A percentile compares a stretch with the other conserved stretches of the same genome.
phyloP scores from a whole-genome alignment of 75 land plant genomes.

The Azolla pinnata region DNA sequence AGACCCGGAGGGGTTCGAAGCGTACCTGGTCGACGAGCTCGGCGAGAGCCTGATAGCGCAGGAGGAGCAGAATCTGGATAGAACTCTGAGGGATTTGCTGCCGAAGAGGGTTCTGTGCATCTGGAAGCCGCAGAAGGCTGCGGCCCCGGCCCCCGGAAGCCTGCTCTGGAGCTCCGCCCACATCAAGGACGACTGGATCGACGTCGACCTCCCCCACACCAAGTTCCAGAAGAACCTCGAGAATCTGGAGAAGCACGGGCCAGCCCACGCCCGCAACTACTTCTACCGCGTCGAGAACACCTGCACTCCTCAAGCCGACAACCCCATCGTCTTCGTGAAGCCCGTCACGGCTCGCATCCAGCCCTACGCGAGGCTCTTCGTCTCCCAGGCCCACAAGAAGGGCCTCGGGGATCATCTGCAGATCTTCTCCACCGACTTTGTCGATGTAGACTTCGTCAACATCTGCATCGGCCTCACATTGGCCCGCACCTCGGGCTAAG shows the following conservation, averaged over 20 bases:
- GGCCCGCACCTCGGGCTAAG: no score
- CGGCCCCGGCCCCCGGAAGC: slow-evolving; percentile 46
- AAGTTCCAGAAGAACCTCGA: slow-evolving; percentile 73
- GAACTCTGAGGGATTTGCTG: slow-evolving; percentile 47
- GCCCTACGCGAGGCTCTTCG: slow-evolving; percentile 58
- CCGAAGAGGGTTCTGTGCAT: slow-evolving; percentile 66
- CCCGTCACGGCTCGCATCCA: slow-evolving; percentile 71
- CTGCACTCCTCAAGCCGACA: slow-evolving; percentile 67
- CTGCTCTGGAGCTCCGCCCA: slow-evolving; percentile 52
- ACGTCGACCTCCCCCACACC: slow-evolving; percentile 73
- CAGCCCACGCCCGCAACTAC: slow-evolving; percentile 45
- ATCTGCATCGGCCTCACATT: slow-evolving; percentile 70
- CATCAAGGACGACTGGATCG: slow-evolving; percentile 76
- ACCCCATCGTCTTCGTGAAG: slow-evolving; percentile 56
- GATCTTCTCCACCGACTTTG: slow-evolving; percentile 75
- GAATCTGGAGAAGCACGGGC: slow-evolving; percentile 46
- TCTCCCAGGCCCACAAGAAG: slow-evolving; percentile 47
- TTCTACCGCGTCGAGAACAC: slow-evolving; percentile 93
- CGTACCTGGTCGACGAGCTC: slow-evolving; percentile 57
- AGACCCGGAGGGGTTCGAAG: slow-evolving; percentile 67
- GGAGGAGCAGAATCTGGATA: slow-evolving; percentile 47
- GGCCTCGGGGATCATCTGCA: slow-evolving; percentile 62
- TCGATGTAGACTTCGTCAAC: slow-evolving; percentile 74
- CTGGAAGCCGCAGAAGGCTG: slow-evolving; percentile 66
- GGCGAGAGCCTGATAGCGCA: slow-evolving; percentile 54